Evolutionary conservation across 257 asterid genomes (phyloP).

Genomic region (Sherardia arvensis): DNA sequence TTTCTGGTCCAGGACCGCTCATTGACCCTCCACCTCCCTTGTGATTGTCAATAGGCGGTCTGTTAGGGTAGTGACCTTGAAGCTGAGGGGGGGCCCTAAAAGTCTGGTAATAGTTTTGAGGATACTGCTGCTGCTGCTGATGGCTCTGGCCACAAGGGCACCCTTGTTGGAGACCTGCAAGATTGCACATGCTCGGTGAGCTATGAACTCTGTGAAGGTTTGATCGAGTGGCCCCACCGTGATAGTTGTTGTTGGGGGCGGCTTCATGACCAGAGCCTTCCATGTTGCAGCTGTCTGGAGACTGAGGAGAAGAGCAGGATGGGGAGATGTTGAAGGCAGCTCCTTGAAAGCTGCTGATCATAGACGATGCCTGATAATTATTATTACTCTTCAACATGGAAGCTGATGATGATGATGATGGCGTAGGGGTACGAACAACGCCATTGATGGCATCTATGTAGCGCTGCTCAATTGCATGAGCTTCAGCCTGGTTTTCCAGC

Average conservation of each 20-base stretch:
- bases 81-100: slow-evolving; percentile 13
- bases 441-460: slow-evolving; percentile 75
- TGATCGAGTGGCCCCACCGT: slow-evolving; percentile 3
- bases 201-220: slow-evolving; percentile 58
- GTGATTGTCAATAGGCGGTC: slow-evolving; percentile 31
- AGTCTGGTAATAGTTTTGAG: slow-evolving; percentile 18
- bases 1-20: slow-evolving; percentile 25
- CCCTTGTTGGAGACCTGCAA: slow-evolving; percentile 27
- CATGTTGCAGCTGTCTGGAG: slow-evolving; percentile 43
- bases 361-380: not conserved
- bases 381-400: slow-evolving; percentile 2
- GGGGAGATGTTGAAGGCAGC: slow-evolving; percentile 33
- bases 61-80: slow-evolving; percentile 16
- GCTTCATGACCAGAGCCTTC: slow-evolving; percentile 25
- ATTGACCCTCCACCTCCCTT: slow-evolving; percentile 2
- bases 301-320: slow-evolving; percentile 39
- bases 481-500: slow-evolving; percentile 22
- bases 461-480: slow-evolving; percentile 48
- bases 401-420: slow-evolving; percentile 14
- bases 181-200: slow-evolving; percentile 53
- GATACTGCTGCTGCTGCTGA: slow-evolving; percentile 5
- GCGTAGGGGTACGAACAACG: slow-evolving; percentile 23
- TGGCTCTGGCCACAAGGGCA: slow-evolving; percentile 16
- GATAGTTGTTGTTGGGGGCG: slow-evolving; percentile 8
- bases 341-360: slow-evolving; percentile 16